Evolutionary conservation across 2,329 filamentous ascomycete genomes (phyloP).

Genomic region (Aspergillus arachidicola): DNA sequence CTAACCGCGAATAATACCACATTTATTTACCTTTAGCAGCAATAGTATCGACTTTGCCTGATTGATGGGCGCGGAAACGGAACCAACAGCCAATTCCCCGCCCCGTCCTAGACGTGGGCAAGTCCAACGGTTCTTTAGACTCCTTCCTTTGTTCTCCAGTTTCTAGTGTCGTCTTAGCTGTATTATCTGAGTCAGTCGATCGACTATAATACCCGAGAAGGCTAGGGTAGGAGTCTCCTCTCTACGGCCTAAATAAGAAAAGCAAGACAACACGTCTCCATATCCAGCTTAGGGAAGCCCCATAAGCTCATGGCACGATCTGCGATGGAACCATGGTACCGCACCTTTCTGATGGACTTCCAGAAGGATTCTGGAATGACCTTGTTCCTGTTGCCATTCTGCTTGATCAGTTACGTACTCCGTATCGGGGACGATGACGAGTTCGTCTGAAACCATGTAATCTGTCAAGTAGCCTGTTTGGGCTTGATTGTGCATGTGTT

Average conservation of each 20-base stretch:
- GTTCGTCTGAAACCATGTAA: background rate
- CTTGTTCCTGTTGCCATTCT: background rate
- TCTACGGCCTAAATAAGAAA: background rate
- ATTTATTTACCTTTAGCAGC: background rate
- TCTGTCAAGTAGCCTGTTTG: background rate
- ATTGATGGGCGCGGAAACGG: conserved; percentile 17
- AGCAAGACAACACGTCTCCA: background rate
- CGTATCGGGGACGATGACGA: background rate
- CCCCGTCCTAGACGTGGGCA: background rate
- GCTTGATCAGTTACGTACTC: background rate
- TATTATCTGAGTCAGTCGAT: conserved; percentile 9
- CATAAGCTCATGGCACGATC: conserved; percentile 11
- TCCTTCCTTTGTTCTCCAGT: conserved; percentile 11
- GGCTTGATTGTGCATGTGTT: background rate
- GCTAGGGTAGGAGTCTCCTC: background rate
- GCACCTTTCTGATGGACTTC: conserved; percentile 6
- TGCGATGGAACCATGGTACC: conserved; percentile 7
- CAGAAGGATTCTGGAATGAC: conserved; percentile 12
- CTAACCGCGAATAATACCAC: background rate
- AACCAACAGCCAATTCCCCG: conserved; percentile 13
- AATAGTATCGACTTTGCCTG: background rate
- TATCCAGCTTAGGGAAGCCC: background rate
- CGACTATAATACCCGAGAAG: conserved; percentile 5
- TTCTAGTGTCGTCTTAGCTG: conserved; percentile 24
- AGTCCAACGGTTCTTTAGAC: conserved; percentile 17